Evolutionary conservation across 2,329 filamentous ascomycete species (phyloP).

Genomic region (Fusarium sp.): DNA sequence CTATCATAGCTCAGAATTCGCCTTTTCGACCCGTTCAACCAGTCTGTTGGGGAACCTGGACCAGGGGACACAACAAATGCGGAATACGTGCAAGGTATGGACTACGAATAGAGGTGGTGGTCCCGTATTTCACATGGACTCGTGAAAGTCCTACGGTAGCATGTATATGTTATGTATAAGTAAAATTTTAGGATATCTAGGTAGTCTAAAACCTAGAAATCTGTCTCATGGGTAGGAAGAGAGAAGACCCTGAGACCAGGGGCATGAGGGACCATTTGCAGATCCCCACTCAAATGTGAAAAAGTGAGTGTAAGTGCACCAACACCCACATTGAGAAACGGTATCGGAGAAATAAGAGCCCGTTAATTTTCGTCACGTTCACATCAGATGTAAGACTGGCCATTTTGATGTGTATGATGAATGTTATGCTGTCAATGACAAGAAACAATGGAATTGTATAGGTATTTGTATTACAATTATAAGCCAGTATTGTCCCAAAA

Average conservation of each 20-base stretch:
- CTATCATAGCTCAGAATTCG: constrained; percentile 31
- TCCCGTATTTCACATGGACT: background rate
- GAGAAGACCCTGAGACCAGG: background rate
- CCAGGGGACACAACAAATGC: constrained; percentile 34
- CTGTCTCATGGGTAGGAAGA: background rate
- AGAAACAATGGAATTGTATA: constrained; percentile 24
- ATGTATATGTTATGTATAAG: too few species aligned
- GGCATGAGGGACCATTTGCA: background rate
- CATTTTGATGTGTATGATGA: background rate
- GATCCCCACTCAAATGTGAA: constrained; percentile 32
- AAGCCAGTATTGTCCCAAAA: constrained; percentile 43
- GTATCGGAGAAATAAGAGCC: constrained; percentile 36
- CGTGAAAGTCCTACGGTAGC: too few species aligned
- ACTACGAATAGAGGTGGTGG: background rate
- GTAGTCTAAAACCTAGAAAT: background rate
- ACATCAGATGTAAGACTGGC: background rate
- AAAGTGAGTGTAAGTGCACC: constrained; percentile 6
- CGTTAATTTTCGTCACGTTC: constrained; percentile 7
- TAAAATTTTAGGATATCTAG: too few species aligned
- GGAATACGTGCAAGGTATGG: background rate
- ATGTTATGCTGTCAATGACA: constrained; percentile 11
- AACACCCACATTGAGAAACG: constrained; percentile 17
- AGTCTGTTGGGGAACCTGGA: constrained; percentile 45
- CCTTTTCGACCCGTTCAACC: constrained; percentile 29
- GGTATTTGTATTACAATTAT: constrained; percentile 49